Percentiles rank a stretch among this genome's conserved stretches.
Evolutionary conservation across 2,329 filamentous ascomycete species (phyloP).

Genomic region (Tolypocladium paradoxum): DNA sequence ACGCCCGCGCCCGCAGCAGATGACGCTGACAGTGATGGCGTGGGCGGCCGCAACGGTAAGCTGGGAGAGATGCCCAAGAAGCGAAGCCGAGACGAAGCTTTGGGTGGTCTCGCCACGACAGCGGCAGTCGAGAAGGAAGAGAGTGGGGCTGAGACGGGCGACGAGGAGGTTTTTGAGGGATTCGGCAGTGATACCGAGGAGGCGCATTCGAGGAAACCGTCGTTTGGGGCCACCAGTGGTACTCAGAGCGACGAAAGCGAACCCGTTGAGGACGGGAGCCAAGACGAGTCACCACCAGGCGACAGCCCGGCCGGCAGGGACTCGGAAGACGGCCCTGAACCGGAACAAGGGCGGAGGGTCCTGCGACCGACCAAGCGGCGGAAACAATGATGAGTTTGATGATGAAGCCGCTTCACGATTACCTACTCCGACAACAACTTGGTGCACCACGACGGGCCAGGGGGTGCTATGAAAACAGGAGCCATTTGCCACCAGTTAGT

Average conservation of each 20-base stretch:
- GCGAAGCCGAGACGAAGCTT: conserved; percentile 51
- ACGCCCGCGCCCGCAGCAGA: conserved; percentile 61
- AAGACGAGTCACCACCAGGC: conserved; percentile 10
- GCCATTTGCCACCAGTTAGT: neutral
- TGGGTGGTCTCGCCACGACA: conserved; percentile 28
- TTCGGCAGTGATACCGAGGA: conserved; percentile 25
- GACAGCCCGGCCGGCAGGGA: neutral
- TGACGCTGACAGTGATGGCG: conserved; percentile 35
- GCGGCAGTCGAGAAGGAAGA: conserved; percentile 15
- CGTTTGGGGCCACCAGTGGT: conserved; percentile 16
- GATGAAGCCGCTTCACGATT: conserved; percentile 6
- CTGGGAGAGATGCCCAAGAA: conserved; percentile 83
- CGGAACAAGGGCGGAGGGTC: neutral
- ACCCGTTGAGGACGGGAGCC: conserved; percentile 11
- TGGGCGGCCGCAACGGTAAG: conserved; percentile 65
- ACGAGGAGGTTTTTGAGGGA: conserved; percentile 27
- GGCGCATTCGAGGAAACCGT: conserved; percentile 17
- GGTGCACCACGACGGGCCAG: neutral
- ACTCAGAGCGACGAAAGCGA: conserved; percentile 29
- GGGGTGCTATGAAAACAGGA: neutral
- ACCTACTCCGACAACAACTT: conserved; percentile 4
- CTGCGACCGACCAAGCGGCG: conserved; percentile 14
- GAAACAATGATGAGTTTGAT: conserved; percentile 10
- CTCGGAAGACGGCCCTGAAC: neutral
- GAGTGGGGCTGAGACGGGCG: conserved; percentile 23